Evolutionary conservation across 257 asterid species (phyloP).

Genomic region (Nicotiana otophora): DNA sequence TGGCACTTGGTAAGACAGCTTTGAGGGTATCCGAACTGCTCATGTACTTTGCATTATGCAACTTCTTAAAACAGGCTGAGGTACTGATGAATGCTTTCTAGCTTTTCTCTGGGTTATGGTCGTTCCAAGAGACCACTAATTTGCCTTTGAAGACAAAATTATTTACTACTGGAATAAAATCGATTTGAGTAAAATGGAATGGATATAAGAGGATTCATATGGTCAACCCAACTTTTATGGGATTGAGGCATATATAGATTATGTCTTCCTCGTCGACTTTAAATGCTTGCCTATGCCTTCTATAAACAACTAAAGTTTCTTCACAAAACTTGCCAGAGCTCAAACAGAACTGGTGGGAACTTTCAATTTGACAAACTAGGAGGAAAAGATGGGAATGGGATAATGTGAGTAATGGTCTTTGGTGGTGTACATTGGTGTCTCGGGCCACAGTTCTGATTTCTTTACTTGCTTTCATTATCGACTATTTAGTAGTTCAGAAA

Average conservation of each 20-base stretch:
- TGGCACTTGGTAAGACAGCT: background rate
- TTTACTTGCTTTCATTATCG: too few species aligned
- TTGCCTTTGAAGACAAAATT: background rate
- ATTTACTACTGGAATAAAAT: background rate
- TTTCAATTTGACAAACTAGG: background rate
- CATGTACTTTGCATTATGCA: background rate
- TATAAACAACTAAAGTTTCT: background rate
- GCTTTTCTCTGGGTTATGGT: background rate
- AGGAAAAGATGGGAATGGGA: background rate
- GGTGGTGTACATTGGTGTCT: background rate
- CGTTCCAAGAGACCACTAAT: background rate
- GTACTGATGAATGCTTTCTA: background rate
- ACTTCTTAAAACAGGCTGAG: background rate
- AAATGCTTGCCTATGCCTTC: background rate
- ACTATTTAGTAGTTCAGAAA: too few species aligned
- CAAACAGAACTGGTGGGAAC: background rate
- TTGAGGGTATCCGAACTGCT: background rate
- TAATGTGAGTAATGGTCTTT: background rate
- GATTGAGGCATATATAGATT: background rate
- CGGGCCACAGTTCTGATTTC: background rate
- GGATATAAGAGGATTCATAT: background rate
- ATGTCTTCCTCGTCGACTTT: background rate
- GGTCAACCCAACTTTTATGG: background rate
- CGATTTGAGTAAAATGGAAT: background rate
- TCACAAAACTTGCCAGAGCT: background rate